Evolutionary conservation across 2,329 filamentous ascomycete genomes (phyloP), one percentile per base, ranked within the genome.

Genomic region (Conoideocrella luteorostrata): DNA sequence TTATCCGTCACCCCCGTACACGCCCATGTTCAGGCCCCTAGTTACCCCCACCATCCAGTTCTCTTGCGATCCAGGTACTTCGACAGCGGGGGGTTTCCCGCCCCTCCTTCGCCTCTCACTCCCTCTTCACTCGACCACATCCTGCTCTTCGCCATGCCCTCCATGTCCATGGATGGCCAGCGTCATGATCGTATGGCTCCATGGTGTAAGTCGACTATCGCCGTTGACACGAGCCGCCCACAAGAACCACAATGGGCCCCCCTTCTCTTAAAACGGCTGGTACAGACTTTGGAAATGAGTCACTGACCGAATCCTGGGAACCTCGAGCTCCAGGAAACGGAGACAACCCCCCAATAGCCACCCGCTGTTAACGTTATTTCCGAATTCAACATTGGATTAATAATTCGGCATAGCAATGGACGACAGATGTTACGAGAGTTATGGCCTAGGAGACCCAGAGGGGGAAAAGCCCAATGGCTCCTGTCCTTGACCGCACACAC

Each of bases 301-400:
- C 32, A 34, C 15, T 34, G 17, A 18, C 33, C 33, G 33, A 34
- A 36, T 18, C 9, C 17, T 20, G 11, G 9, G 33, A 36, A 24
- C 10, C 23, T 12, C 36, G 13, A 35, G 22, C 10, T 4, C 23
- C 22, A 9, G 18, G 6, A 38, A 7, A 36, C 18, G 33, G 33
- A 7, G 33, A 36, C 33, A 36, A 36, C 12, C 10, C 17, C 15
- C 9, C 20, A 29, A 29, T n/a, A 29, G 15, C 15, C 28, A 11
- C n/a, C 18, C 29, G 29, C 39, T 22, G 24, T 33, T 38, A 22
- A 43, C 26, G 24, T 32, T 22, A 32, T 34, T 29, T 26, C 40
- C 22, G 32, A 28, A 13, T 21, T 32, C 20, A 30, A 30, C 18
- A 12, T n/a, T n/a, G n/a, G n/a, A 40, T 41, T 41, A 15, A 20